Conservation (phyloP, 306 rosid genomes). For the Begonia fuchsioides region DNA sequence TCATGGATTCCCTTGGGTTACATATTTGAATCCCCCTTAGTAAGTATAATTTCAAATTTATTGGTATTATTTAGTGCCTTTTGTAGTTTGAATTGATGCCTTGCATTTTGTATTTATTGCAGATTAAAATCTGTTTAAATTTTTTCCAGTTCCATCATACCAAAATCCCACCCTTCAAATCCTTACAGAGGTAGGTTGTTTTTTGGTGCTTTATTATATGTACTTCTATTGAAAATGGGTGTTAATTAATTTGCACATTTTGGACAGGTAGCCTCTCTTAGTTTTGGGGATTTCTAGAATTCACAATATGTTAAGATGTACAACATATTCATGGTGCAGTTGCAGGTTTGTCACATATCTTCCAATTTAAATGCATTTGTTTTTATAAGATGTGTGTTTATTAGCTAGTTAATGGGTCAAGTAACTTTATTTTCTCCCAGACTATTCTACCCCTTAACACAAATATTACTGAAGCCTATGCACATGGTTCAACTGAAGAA, state of each 20-base stretch:
- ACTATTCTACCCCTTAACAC: conserved; percentile 63
- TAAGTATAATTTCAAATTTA: conserved; percentile 18
- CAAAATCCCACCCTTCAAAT: conserved; percentile 84
- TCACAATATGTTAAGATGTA: conserved; percentile 78
- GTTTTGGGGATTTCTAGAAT: conserved; percentile 65
- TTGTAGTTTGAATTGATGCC: conserved; percentile 2
- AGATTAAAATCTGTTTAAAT: conserved; percentile 92
- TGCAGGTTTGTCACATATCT: conserved; percentile 51
- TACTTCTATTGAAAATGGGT: too few relatives aligned
- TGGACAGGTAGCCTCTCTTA: conserved; percentile 79
- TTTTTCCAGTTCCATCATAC: conserved; percentile 74
- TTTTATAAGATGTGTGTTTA: neutral
- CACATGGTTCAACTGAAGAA: conserved; percentile 71
- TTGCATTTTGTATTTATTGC: conserved; percentile 15
- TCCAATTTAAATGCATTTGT: neutral
- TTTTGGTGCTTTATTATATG: neutral
- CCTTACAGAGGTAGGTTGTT: conserved; percentile 58
- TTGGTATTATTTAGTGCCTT: too few relatives aligned
- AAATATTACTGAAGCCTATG: conserved; percentile 86
- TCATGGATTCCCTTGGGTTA: too few relatives aligned
- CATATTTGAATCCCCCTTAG: conserved; percentile 92
- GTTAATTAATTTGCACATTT: too few relatives aligned
- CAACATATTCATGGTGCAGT: conserved; percentile 68
- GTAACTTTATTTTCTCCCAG: conserved; percentile 20
- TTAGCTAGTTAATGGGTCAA: too few relatives aligned